Percentiles rank a stretch among this genome's conserved stretches.
Conservation (phyloP, 2,329 filamentous ascomycete species). For the Penicillium sp. region DNA sequence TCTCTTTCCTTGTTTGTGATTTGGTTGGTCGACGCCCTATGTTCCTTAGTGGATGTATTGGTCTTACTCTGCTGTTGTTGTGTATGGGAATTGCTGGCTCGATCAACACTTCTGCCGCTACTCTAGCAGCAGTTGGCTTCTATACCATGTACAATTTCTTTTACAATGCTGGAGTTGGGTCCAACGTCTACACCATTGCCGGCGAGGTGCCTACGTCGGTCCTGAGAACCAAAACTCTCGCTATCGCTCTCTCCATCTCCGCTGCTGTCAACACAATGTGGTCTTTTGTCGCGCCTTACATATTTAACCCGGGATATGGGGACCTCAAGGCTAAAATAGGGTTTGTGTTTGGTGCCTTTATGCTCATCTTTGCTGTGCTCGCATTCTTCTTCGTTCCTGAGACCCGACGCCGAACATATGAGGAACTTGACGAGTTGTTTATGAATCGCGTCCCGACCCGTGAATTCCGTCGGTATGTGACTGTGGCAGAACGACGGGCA, state of each 20-base stretch:
- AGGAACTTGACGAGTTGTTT: conserved; percentile 1
- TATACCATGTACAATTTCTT: conserved; percentile 8
- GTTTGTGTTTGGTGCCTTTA: conserved; percentile 12
- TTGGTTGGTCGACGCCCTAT: conserved; percentile 1
- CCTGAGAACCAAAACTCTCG: conserved; percentile 1
- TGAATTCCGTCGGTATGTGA: neutral
- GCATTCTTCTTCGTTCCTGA: neutral
- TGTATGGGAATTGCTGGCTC: conserved; percentile 6
- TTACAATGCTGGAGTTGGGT: conserved; percentile 1
- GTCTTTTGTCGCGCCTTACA: conserved; percentile 12
- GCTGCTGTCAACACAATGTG: conserved; percentile 6
- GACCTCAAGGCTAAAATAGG: conserved; percentile 33
- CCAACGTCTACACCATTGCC: conserved; percentile 6
- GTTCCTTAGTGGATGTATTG: conserved; percentile 1
- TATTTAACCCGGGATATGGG: conserved; percentile 14
- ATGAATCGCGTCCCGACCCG: neutral
- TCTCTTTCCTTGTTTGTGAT: conserved; percentile 1
- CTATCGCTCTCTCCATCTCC: neutral
- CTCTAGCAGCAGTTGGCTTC: conserved; percentile 1
- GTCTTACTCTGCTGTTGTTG: neutral
- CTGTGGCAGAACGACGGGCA: neutral
- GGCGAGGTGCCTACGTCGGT: conserved; percentile 2
- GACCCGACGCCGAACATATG: neutral
- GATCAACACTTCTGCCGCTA: neutral
- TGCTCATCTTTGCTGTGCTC: neutral